Evolutionary conservation across 352 stramenopile genomes (phyloP).

Genomic region (Globisporangium splendens): DNA sequence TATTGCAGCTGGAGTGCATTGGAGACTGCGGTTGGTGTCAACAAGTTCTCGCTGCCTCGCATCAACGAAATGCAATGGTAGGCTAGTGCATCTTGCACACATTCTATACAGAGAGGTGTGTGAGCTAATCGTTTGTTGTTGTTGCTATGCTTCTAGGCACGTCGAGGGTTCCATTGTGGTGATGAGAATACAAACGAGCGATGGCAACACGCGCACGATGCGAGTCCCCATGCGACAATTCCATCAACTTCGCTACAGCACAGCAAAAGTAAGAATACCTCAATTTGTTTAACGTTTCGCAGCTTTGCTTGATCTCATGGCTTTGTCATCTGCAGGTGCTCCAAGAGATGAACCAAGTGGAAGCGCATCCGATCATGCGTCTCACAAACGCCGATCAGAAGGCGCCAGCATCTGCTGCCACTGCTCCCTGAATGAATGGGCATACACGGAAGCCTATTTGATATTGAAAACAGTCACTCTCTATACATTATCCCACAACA

Average conservation of each 20-base stretch:
- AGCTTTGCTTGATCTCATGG: too few species aligned
- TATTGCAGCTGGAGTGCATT: slow-evolving; percentile 26
- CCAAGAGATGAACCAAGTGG: slow-evolving; percentile 72
- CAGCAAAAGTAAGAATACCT: slow-evolving; percentile 34
- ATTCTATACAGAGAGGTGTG: not conserved
- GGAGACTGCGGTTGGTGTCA: not conserved
- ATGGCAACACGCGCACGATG: slow-evolving; percentile 37
- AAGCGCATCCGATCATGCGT: slow-evolving; percentile 76
- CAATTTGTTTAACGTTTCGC: not conserved
- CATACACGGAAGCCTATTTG: too few species aligned
- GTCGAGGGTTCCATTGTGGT: slow-evolving; percentile 22
- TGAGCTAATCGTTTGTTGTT: not conserved
- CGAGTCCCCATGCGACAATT: slow-evolving; percentile 60
- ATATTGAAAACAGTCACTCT: too few species aligned
- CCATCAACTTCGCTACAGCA: slow-evolving; percentile 73
- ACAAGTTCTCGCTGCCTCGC: slow-evolving; percentile 29
- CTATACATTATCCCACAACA: not conserved
- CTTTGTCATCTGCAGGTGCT: slow-evolving; percentile 29
- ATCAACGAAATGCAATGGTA: slow-evolving; percentile 39
- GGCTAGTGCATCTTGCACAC: slow-evolving; percentile 1
- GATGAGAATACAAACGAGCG: slow-evolving; percentile 51
- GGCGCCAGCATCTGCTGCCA: not conserved
- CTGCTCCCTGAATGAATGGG: slow-evolving; percentile 1
- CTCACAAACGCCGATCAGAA: slow-evolving; percentile 43
- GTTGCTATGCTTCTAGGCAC: slow-evolving; percentile 7